A percentile compares a stretch with the other conserved stretches of the same genome.
Evolutionary conservation across 1,284 basidiomycete genomes (phyloP).

Genomic region (Leccinum angustisporum): DNA sequence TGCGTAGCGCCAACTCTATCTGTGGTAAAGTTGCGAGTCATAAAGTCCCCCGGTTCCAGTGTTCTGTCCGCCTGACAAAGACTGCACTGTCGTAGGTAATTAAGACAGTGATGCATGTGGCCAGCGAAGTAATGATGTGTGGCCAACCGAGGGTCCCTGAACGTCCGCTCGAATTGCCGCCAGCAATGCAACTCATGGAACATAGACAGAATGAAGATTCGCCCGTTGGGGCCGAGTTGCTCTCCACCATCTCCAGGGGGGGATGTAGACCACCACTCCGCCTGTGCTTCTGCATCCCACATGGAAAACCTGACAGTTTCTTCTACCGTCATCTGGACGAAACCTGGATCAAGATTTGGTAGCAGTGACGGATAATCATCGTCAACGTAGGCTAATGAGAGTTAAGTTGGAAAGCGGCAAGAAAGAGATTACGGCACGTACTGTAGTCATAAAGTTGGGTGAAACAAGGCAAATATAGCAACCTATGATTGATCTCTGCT

Average conservation of each 20-base stretch:
- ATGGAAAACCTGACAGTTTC: background rate
- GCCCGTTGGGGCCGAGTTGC: background rate
- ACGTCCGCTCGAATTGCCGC: background rate
- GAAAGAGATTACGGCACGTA: background rate
- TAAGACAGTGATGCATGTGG: constrained; percentile 7
- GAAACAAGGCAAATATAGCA: background rate
- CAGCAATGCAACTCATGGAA: background rate
- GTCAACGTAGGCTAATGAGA: background rate
- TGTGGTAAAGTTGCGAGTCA: background rate
- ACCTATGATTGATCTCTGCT: background rate
- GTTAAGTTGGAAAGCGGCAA: background rate
- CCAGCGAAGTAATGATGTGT: background rate
- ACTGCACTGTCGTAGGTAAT: constrained; percentile 7
- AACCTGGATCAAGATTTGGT: background rate
- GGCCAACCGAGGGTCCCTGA: background rate
- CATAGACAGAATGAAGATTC: background rate
- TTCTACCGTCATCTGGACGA: background rate
- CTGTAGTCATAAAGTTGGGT: background rate
- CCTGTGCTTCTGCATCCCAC: background rate
- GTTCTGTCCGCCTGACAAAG: constrained; percentile 6
- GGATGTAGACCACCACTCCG: background rate
- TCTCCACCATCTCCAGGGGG: background rate
- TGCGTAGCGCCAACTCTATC: constrained; percentile 1
- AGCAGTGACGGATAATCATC: background rate
- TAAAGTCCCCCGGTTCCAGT: constrained; percentile 2